Percentiles rank a stretch among this genome's conserved stretches.
phyloP scores from a whole-genome alignment of 2,329 filamentous ascomycete species.

The Penicillium aurantiogriseum region DNA sequence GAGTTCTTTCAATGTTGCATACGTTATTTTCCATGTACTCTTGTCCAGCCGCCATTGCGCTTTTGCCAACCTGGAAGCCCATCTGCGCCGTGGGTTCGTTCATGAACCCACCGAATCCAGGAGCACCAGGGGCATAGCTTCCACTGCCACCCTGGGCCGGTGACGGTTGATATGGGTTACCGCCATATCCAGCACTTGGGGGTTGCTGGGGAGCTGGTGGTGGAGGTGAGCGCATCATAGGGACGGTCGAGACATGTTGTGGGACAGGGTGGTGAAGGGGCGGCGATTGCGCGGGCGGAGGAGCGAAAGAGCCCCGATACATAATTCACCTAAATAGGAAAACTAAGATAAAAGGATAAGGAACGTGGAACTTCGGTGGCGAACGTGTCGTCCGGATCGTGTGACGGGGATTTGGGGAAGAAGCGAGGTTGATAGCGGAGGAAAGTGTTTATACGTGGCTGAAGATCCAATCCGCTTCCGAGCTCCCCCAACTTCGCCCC shows the following conservation, averaged over 20 bases:
- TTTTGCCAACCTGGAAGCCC: conserved; percentile 90
- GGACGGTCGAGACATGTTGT: conserved; percentile 96
- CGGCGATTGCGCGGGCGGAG: conserved; percentile 73
- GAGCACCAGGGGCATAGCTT: conserved; percentile 37
- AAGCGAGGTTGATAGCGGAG: conserved; percentile 14
- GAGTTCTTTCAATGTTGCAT: conserved; percentile 33
- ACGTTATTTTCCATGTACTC: conserved; percentile 97
- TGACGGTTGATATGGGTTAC: conserved; percentile 51
- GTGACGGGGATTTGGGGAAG: conserved; percentile 8
- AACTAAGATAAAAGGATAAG: conserved; percentile 12
- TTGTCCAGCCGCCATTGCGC: conserved; percentile 84
- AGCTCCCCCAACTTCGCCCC: conserved; percentile 22
- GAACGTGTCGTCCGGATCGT: conserved; percentile 6
- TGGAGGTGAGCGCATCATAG: conserved; percentile 91
- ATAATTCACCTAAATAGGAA: conserved; percentile 49
- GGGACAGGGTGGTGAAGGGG: conserved; percentile 96
- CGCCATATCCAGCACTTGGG: conserved; percentile 50
- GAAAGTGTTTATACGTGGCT: conserved; percentile 36
- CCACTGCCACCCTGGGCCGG: conserved; percentile 43
- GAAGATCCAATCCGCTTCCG: conserved; percentile 28
- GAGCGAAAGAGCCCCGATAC: conserved; percentile 82
- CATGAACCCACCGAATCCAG: conserved; percentile 86
- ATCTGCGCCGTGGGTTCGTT: conserved; percentile 94
- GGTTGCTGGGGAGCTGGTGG: conserved; percentile 72
- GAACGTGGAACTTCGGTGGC: conserved; percentile 2